A percentile compares a stretch with the other conserved stretches of the same genome.
Evolutionary conservation across 1,284 basidiomycete genomes (phyloP).

Genomic region (Fistulinella staudtii): DNA sequence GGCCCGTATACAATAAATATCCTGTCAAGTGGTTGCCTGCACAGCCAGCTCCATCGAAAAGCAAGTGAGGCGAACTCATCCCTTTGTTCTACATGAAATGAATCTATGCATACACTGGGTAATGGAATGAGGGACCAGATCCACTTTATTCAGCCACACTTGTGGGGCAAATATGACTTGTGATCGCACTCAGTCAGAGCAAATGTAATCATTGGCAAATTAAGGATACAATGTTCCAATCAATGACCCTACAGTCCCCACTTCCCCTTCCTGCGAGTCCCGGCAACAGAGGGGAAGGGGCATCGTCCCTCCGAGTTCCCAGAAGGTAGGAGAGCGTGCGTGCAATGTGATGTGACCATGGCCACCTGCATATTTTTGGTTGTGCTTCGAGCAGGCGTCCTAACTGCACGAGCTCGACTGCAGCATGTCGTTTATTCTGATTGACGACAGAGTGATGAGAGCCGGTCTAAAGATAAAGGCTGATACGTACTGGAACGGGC

Average conservation of each 20-base stretch:
- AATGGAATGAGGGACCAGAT: no score
- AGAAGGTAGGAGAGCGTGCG: constrained; percentile 27
- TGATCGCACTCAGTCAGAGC: no score
- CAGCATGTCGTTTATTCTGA: constrained; percentile 28
- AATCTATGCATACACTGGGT: neutral
- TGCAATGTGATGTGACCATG: constrained; percentile 18
- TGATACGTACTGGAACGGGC: constrained; percentile 78
- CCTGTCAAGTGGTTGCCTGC: constrained; percentile 61
- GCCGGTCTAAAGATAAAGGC: neutral
- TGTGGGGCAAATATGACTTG: no score
- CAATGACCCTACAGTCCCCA: constrained; percentile 23
- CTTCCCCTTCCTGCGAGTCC: constrained; percentile 19
- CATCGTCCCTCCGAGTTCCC: constrained; percentile 16
- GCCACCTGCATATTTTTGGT: constrained; percentile 12
- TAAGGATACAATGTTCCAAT: constrained; percentile 22
- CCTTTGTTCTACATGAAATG: no score
- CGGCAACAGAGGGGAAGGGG: constrained; percentile 19
- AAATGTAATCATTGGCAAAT: constrained; percentile 16
- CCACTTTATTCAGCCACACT: no score
- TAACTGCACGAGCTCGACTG: constrained; percentile 29
- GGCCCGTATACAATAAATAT: constrained; percentile 63
- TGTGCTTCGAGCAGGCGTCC: constrained; percentile 13
- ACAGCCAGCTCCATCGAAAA: constrained; percentile 25
- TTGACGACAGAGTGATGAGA: constrained; percentile 7
- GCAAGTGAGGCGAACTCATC: no score